Percentiles rank a stretch among this genome's conserved stretches.
These are phyloP conservation scores for Suillus discolor DNA, from an alignment of 768 basidiomycete species.

Conservation along the genomic window DNA sequence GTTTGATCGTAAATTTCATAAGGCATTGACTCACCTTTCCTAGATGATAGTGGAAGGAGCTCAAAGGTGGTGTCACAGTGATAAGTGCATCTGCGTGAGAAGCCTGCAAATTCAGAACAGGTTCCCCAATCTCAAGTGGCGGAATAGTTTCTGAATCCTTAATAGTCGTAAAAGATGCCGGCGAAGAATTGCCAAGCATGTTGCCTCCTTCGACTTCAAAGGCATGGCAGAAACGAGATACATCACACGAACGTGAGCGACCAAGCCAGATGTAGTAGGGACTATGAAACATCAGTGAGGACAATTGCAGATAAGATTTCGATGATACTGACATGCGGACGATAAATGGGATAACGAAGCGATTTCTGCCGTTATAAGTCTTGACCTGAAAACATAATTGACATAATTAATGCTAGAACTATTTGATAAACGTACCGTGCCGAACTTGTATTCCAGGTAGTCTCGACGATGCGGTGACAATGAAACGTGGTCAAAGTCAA, in stretches of 20 bases:
- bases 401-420: neutral
- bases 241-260: constrained; percentile 62
- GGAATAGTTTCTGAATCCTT: constrained; percentile 41
- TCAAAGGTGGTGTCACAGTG: constrained; percentile 55
- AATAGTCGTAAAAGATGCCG: constrained; percentile 35
- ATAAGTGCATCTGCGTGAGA: constrained; percentile 38
- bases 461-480: constrained; percentile 60
- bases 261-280: constrained; percentile 81
- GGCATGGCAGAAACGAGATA: constrained; percentile 54
- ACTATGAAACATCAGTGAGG: constrained; percentile 27
- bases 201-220: constrained; percentile 70
- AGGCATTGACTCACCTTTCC: constrained; percentile 39
- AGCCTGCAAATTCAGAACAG: constrained; percentile 29
- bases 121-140: constrained; percentile 44
- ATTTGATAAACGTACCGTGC: constrained; percentile 49
- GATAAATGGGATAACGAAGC: constrained; percentile 66
- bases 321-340: constrained; percentile 55
- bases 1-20: neutral
- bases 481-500: constrained; percentile 57
- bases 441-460: constrained; percentile 80
- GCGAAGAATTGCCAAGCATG: constrained; percentile 51
- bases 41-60: constrained; percentile 65
- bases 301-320: constrained; percentile 5
- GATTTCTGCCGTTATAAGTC: constrained; percentile 73
- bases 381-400: constrained; percentile 43